A percentile compares a stretch with the other conserved stretches of the same genome.
phyloP scores from a whole-genome alignment of 345 rosid species.

The Lepidium africanum region DNA sequence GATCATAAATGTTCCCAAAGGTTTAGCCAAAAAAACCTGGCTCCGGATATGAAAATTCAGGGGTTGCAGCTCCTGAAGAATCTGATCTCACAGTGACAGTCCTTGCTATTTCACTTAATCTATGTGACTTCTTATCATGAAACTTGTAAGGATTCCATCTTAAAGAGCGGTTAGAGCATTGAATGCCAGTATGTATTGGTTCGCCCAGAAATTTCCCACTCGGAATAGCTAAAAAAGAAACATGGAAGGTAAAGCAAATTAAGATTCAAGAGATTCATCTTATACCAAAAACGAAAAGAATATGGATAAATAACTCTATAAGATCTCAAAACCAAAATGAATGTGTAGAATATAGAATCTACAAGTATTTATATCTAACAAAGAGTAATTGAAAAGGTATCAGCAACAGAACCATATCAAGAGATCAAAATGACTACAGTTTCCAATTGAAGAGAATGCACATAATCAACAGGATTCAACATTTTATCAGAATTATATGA shows the following conservation, averaged over 20 bases:
- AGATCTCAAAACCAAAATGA: background rate
- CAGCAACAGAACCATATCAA: background rate
- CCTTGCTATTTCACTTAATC: conserved; percentile 26
- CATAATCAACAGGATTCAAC: background rate
- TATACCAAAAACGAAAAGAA: background rate
- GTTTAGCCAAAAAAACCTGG: conserved; percentile 46
- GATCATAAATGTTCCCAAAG: background rate
- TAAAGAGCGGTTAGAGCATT: conserved; percentile 14
- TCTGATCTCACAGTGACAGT: conserved; percentile 42
- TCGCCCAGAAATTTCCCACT: conserved; percentile 19
- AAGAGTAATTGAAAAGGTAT: background rate
- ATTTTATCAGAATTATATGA: background rate
- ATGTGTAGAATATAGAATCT: background rate
- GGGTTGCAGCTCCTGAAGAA: conserved; percentile 49
- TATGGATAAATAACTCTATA: background rate
- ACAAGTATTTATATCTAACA: background rate
- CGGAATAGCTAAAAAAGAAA: conserved; percentile 32
- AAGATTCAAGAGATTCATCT: background rate
- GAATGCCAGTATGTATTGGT: conserved; percentile 24
- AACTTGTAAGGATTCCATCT: conserved; percentile 24
- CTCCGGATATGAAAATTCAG: conserved; percentile 37
- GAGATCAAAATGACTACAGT: background rate
- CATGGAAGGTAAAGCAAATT: background rate
- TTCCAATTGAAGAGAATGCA: background rate
- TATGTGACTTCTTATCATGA: conserved; percentile 24